These are phyloP conservation scores for Thyridium curvatum DNA, from an alignment of 2,329 filamentous ascomycete species.

Conservation along the genomic window DNA sequence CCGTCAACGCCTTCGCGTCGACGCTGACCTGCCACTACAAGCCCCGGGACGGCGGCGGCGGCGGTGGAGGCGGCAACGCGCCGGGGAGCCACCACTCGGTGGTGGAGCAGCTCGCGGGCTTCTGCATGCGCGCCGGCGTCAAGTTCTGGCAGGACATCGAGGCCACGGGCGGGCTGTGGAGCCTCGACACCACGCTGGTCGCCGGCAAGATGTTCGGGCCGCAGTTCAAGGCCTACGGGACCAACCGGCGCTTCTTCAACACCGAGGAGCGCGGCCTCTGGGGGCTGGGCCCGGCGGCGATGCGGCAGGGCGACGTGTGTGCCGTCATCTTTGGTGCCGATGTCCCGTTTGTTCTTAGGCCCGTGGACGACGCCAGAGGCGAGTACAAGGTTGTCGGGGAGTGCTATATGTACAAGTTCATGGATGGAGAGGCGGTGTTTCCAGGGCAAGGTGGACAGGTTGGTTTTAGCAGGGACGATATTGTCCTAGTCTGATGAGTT, in stretches of 20 bases:
- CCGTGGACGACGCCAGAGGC: not conserved
- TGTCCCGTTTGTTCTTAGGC: conserved; percentile 6
- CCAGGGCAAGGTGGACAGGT: no score
- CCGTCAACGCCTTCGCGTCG: no score
- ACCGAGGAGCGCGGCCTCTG: conserved; percentile 3
- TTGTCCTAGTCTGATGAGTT: no score
- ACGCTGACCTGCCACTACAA: no score
- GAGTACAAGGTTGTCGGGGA: conserved; percentile 7
- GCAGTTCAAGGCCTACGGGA: not conserved
- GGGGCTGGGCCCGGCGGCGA: conserved; percentile 8
- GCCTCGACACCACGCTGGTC: not conserved
- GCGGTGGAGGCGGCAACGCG: no score
- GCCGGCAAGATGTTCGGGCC: no score
- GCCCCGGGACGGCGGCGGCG: no score
- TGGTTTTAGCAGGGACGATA: no score
- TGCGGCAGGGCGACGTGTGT: conserved; percentile 6
- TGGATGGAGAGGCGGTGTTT: conserved; percentile 8
- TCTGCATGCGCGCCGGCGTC: no score
- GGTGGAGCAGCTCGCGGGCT: no score
- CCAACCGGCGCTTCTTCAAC: conserved; percentile 7
- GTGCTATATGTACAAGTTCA: conserved; percentile 8
- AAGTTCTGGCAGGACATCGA: no score
- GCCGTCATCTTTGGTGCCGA: conserved; percentile 7
- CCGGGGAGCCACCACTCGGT: no score
- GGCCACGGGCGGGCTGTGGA: not conserved